Percentiles rank a stretch among this genome's conserved stretches.
Evolutionary conservation across 2,329 filamentous ascomycete species (phyloP).

Genomic region (Trichoderma polysporum): DNA sequence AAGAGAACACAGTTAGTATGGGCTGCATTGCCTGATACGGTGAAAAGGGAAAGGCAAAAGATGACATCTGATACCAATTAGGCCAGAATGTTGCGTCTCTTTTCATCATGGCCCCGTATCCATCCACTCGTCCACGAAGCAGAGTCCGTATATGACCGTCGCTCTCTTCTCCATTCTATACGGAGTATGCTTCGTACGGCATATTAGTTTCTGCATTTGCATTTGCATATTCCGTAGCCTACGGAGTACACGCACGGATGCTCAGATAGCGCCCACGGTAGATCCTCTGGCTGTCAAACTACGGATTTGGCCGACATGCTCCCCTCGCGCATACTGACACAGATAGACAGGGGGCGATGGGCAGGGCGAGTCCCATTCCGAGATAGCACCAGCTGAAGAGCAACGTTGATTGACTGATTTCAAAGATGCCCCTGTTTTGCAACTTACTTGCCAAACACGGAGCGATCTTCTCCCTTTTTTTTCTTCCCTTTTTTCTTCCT

Average conservation of each 20-base stretch:
- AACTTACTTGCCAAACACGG: neutral
- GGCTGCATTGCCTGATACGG: neutral
- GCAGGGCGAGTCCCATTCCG: neutral
- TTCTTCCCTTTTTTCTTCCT: too few species aligned
- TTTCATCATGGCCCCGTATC: neutral
- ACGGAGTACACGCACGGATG: neutral
- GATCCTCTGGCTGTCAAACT: constrained; percentile 6
- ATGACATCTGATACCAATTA: neutral
- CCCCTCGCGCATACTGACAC: neutral
- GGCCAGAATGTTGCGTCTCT: neutral
- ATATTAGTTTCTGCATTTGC: too few species aligned
- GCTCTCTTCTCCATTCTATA: too few species aligned
- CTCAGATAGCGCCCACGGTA: neutral
- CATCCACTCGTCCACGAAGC: neutral
- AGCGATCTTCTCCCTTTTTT: neutral
- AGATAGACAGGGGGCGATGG: neutral
- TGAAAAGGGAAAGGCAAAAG: neutral
- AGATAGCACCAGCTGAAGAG: neutral
- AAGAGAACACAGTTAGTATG: neutral
- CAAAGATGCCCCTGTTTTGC: neutral
- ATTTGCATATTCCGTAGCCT: too few species aligned
- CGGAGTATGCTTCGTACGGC: too few species aligned
- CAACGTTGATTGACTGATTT: neutral
- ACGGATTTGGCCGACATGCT: constrained; percentile 13
- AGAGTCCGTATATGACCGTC: too few species aligned